A percentile compares a stretch with the other conserved stretches of the same genome.
Conservation (phyloP, 2,329 filamentous ascomycete genomes). For the Talaromyces piceae region DNA sequence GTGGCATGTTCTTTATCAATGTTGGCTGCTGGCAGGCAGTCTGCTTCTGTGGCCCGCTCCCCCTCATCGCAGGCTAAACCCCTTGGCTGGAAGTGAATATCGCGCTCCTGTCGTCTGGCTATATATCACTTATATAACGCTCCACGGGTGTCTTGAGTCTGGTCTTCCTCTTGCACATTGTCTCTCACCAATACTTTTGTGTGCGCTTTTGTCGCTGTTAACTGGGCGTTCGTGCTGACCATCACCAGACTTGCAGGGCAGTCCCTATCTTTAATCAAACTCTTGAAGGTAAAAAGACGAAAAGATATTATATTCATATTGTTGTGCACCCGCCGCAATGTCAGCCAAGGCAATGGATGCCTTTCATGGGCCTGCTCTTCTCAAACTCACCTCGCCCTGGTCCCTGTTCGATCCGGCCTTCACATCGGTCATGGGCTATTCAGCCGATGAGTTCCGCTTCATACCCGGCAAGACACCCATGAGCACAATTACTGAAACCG, state of each 20-base stretch:
- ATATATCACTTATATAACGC: neutral
- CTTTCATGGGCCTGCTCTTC: constrained; percentile 3
- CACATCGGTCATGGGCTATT: constrained; percentile 64
- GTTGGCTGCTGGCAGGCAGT: no score
- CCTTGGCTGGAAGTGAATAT: neutral
- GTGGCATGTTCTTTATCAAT: neutral
- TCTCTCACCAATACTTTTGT: neutral
- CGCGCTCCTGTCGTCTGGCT: neutral
- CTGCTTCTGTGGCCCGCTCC: no score
- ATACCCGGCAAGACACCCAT: constrained; percentile 69
- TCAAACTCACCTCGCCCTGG: constrained; percentile 51
- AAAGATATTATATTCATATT: constrained; percentile 4
- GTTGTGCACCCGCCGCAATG: constrained; percentile 7
- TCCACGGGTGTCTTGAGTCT: neutral
- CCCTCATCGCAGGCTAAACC: neutral
- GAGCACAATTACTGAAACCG: constrained; percentile 73
- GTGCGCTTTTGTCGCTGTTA: neutral
- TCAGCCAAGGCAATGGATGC: constrained; percentile 8
- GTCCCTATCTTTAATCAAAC: neutral
- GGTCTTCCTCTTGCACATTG: neutral
- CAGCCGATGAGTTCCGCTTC: constrained; percentile 74
- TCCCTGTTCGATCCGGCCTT: constrained; percentile 79
- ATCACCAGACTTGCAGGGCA: neutral
- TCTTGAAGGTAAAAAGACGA: no score
- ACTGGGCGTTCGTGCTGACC: neutral